Base-by-base conservation (phyloP, 306 rosid genomes). In the Cucumis hystrix region DNA sequence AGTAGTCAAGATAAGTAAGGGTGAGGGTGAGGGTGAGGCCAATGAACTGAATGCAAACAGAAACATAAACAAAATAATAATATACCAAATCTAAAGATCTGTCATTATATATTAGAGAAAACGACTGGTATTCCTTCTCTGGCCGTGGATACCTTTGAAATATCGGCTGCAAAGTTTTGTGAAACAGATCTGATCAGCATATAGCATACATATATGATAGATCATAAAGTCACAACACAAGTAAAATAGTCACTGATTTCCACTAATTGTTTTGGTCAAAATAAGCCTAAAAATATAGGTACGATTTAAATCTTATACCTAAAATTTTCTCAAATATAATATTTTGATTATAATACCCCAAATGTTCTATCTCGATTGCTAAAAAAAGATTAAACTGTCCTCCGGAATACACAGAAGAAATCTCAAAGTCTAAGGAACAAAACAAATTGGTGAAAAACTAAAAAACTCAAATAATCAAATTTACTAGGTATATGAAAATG, bases 81-180 rank as follows among this genome's bases (percentile, higher is more conserved):
- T 37, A 35, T 89, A 96, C 99, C 97, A 96, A 85, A 84, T 96
- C 97, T 81, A 96, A 84, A 39, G 99, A 96, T 88, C 98, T 84
- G 65, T 96, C 98, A 82, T 82, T 96, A 90, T 96, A 96, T 83
- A 92, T 91, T 59, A 96, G 91, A 79, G 99, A 96, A 91, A 96
- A 96, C 30, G 99, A 96, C 86, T 96, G 99, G 83, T 91, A 92
- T 83, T 89, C 98, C 92, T 96, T 96, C 87, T 96, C 99, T 40
- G 98, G 99, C 49, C 98, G 89, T 3, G 99, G 99, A 91, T 92
- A 88, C 87, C 99, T 89, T 87, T 92, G 98, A 88, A 96, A 96
- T 82, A 96, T 96, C 79, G 97, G 98, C 99, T 96, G 96, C 80
- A 87, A 87, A 83, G 85, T 74, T 30, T 18, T 40, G 51, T 30